These are phyloP conservation scores for Herpetomonas samuelpessoai DNA, from an alignment of 208 protist species.

Conservation along the genomic window DNA sequence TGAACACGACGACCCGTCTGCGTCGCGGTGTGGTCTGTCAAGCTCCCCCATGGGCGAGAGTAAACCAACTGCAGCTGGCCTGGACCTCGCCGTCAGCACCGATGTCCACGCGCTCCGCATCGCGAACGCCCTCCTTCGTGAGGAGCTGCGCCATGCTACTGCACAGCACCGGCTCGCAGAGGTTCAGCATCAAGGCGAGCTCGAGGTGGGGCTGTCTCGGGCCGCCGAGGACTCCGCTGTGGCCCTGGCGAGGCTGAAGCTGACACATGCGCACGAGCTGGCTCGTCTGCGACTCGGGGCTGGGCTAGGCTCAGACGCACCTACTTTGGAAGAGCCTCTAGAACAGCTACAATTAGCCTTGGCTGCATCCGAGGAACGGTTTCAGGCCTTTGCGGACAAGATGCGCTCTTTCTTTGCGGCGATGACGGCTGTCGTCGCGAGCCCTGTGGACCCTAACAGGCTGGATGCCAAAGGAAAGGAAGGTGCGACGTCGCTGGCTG, in stretches of 20 bases:
- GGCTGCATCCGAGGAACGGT: neutral
- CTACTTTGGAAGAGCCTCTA: too few relatives aligned
- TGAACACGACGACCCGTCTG: too few relatives aligned
- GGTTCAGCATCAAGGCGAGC: conserved; percentile 10
- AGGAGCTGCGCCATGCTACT: conserved; percentile 25
- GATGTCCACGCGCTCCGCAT: conserved; percentile 8
- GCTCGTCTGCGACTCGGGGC: too few relatives aligned
- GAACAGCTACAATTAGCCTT: too few relatives aligned
- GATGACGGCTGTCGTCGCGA: neutral
- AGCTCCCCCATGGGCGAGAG: too few relatives aligned
- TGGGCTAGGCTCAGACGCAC: too few relatives aligned
- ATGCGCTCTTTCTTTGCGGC: neutral
- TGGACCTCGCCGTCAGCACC: conserved; percentile 14
- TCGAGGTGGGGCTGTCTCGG: neutral
- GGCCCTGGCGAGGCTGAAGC: neutral
- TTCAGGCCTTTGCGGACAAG: neutral
- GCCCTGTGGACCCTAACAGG: neutral
- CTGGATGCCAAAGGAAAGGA: neutral
- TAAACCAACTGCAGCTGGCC: neutral
- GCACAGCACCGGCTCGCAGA: conserved; percentile 12
- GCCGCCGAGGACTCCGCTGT: neutral
- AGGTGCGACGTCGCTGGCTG: neutral
- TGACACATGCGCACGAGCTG: conserved; percentile 1
- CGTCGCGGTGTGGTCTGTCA: too few relatives aligned
- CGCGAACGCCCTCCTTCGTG: conserved; percentile 15